Evolutionary conservation across 2,329 filamentous ascomycete genomes (phyloP).

Genomic region (Venturia pyrina): DNA sequence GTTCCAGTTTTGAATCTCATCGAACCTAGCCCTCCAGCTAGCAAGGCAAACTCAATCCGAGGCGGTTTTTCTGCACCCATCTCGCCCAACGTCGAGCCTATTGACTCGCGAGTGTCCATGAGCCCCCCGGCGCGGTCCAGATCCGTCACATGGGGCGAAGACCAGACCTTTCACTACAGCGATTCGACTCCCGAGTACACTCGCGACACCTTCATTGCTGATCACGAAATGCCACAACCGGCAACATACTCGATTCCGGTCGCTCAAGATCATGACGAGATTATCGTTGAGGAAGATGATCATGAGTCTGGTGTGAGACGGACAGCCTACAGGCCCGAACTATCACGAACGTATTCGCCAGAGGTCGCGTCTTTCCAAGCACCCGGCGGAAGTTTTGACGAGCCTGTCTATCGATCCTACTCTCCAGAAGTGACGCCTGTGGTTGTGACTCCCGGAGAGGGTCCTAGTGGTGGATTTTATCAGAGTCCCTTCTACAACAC

Average conservation of each 20-base stretch:
- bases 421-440: constrained; percentile 17
- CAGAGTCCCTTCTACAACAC: constrained; percentile 32
- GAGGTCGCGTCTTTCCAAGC: constrained; percentile 2
- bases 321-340: constrained; percentile 23
- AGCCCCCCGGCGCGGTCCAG: constrained; percentile 15
- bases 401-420: constrained; percentile 14
- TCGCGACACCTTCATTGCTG: constrained; percentile 27
- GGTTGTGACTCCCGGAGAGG: constrained; percentile 14
- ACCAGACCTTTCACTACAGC: constrained; percentile 37
- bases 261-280: constrained; percentile 24
- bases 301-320: constrained; percentile 22
- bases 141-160: constrained; percentile 37
- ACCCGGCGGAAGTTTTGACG: constrained; percentile 17
- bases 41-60: constrained; percentile 26
- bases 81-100: constrained; percentile 25
- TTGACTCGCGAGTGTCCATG: constrained; percentile 15
- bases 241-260: constrained; percentile 11
- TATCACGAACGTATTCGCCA: neutral
- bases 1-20: constrained; percentile 48
- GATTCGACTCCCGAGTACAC: constrained; percentile 33
- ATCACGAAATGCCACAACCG: constrained; percentile 13
- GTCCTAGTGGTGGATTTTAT: constrained; percentile 23
- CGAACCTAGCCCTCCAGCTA: constrained; percentile 47
- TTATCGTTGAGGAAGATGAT: constrained; percentile 29
- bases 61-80: constrained; percentile 25